Conservation (phyloP, 768 basidiomycete species). For the Coprinopsis marcescibilis region DNA sequence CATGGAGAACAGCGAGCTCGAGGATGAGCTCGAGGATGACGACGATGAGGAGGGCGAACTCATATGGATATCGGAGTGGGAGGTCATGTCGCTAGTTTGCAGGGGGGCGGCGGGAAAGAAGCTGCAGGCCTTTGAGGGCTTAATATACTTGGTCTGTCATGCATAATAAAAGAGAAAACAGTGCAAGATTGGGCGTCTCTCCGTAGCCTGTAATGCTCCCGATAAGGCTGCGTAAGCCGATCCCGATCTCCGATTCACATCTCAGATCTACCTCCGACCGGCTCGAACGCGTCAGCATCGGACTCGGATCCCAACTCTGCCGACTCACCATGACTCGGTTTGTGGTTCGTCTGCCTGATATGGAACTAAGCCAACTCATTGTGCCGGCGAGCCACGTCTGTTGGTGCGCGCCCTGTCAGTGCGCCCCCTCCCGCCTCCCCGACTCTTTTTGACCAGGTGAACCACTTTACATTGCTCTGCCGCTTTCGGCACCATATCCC, state of each 20-base stretch:
- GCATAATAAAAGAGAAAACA: not conserved
- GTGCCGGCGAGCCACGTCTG: no score
- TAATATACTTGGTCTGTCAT: not conserved
- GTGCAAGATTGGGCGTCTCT: not conserved
- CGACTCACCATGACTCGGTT: not conserved
- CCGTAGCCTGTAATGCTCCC: not conserved
- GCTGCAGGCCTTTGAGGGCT: not conserved
- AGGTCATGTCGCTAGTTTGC: no score
- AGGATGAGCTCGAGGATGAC: not conserved
- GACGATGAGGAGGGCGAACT: slow-evolving; percentile 13
- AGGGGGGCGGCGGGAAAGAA: slow-evolving; percentile 11
- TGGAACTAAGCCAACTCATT: no score
- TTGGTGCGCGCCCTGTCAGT: no score
- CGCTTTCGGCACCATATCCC: no score
- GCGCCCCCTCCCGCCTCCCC: no score
- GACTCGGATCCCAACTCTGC: not conserved
- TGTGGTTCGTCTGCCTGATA: not conserved
- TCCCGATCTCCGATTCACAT: not conserved
- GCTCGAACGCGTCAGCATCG: not conserved
- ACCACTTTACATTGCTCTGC: no score
- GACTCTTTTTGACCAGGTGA: no score
- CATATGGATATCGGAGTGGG: slow-evolving; percentile 18
- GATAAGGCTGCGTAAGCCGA: not conserved
- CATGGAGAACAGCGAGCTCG: slow-evolving; percentile 13
- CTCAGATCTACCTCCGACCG: slow-evolving; percentile 2